phyloP scores from a whole-genome alignment of 2,329 filamentous ascomycete genomes.

The Arachnopeziza araneosa region DNA sequence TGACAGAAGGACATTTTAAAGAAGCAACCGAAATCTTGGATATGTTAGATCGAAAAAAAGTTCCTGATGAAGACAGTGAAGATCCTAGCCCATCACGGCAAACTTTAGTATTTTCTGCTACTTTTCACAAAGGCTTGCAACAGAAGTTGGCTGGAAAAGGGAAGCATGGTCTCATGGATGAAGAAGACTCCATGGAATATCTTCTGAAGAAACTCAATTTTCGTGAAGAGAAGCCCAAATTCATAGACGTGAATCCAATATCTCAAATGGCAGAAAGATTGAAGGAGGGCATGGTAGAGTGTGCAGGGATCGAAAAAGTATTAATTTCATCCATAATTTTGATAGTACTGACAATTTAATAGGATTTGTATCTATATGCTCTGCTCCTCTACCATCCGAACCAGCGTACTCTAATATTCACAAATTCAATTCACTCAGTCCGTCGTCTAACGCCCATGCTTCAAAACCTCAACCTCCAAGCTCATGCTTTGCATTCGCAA shows the following conservation, averaged over 20 bases:
- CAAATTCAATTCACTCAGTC: constrained; percentile 91
- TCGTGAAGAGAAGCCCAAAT: constrained; percentile 74
- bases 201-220: constrained; percentile 87
- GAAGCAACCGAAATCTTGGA: constrained; percentile 85
- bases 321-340: constrained; percentile 11
- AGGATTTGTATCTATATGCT: constrained; percentile 90
- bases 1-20: constrained; percentile 92
- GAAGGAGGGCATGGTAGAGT: constrained; percentile 88
- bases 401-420: constrained; percentile 81
- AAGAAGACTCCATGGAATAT: constrained; percentile 86
- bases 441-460: constrained; percentile 80
- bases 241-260: constrained; percentile 85
- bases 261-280: constrained; percentile 83
- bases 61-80: constrained; percentile 43
- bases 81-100: constrained; percentile 54
- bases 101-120: constrained; percentile 94
- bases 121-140: constrained; percentile 86
- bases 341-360: constrained; percentile 17
- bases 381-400: constrained; percentile 77
- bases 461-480: constrained; percentile 72
- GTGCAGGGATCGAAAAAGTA: constrained; percentile 87
- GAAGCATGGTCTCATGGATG: constrained; percentile 55
- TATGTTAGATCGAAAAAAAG: constrained; percentile 62
- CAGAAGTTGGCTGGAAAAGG: constrained; percentile 79
- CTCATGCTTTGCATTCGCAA: constrained; percentile 77